These are phyloP conservation scores for Penicillium pancosmium DNA, from an alignment of 495 filamentous ascomycete genomes.

Conservation along the genomic window DNA sequence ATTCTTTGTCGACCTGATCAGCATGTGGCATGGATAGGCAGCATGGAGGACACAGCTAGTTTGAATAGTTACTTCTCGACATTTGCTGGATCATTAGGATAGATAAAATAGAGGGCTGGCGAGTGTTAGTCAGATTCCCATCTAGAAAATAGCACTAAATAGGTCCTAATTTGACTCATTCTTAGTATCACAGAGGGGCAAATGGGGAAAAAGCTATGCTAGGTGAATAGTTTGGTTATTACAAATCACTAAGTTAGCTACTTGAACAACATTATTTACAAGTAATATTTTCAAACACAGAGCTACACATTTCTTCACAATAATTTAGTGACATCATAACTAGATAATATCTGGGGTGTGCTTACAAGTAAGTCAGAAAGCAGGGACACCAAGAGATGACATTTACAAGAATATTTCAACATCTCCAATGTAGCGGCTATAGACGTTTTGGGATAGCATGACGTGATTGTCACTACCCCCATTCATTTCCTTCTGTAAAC, in stretches of 20 bases:
- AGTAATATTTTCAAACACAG: background rate
- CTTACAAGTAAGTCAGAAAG: background rate
- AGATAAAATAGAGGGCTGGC: background rate
- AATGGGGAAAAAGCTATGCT: too few species aligned
- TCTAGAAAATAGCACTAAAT: background rate
- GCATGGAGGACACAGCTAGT: slow-evolving; percentile 16
- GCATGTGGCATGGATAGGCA: slow-evolving; percentile 30
- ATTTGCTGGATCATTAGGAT: background rate
- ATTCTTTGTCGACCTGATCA: slow-evolving; percentile 37
- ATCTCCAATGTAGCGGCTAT: background rate
- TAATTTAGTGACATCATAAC: background rate
- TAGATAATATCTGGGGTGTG: background rate
- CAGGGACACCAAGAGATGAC: background rate
- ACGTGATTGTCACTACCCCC: background rate
- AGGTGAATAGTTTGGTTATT: background rate
- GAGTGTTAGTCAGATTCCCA: background rate
- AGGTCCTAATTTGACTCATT: background rate
- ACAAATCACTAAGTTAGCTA: background rate
- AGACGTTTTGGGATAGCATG: background rate
- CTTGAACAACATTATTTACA: background rate
- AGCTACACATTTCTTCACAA: background rate
- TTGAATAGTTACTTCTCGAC: slow-evolving; percentile 18
- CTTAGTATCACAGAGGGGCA: background rate
- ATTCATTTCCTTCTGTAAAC: background rate
- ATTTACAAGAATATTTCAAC: background rate